Evolutionary conservation across 2,329 filamentous ascomycete genomes (phyloP).

Genomic region (Phaeosphaeria sp.): DNA sequence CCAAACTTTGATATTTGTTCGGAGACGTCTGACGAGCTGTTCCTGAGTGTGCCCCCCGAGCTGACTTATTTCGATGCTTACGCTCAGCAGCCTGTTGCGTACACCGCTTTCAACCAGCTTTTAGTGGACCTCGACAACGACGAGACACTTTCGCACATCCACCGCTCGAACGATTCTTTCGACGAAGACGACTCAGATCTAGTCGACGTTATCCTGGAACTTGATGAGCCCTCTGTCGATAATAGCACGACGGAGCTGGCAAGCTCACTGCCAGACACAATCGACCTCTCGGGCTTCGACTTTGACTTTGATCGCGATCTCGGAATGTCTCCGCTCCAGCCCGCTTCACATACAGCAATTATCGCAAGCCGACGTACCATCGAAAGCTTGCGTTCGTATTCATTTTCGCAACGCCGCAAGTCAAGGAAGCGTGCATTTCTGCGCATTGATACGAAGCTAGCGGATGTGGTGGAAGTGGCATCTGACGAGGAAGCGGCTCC

Average conservation of each 20-base stretch:
- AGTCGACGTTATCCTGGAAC: not conserved
- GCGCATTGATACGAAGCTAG: constrained; percentile 2
- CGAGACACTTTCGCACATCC: not conserved
- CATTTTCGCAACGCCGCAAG: not conserved
- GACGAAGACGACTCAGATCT: not conserved
- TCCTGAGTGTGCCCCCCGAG: not conserved
- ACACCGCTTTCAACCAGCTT: constrained; percentile 12
- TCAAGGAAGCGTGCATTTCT: not conserved
- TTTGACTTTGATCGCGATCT: not conserved
- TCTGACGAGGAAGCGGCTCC: not conserved
- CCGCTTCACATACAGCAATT: not conserved
- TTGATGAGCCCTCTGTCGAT: not conserved
- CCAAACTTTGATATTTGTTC: not conserved
- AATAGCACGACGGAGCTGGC: not conserved
- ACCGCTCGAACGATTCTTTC: not conserved
- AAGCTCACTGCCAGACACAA: not conserved
- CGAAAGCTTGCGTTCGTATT: not conserved
- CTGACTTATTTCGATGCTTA: constrained; percentile 9
- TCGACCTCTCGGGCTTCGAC: not conserved
- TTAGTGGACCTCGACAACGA: not conserved
- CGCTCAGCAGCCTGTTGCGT: constrained; percentile 3
- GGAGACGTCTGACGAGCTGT: not conserved
- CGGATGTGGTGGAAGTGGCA: not conserved
- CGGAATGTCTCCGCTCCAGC: not conserved
- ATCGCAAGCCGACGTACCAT: not conserved